Conservation (phyloP, 2,329 filamentous ascomycete genomes). For the Fusarium sp. region DNA sequence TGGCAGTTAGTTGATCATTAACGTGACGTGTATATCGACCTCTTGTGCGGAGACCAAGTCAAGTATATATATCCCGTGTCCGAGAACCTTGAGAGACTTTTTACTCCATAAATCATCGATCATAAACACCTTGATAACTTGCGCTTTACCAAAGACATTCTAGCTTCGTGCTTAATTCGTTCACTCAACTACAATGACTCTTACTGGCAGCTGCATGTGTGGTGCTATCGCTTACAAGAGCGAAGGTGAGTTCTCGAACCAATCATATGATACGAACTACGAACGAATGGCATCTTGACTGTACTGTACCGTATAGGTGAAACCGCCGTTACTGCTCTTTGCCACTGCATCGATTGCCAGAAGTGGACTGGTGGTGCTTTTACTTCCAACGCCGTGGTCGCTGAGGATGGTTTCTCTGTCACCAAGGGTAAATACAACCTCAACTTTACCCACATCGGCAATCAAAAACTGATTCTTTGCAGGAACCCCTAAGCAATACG, state of each 20-base stretch:
- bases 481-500: slow-evolving; percentile 63
- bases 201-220: slow-evolving; percentile 55
- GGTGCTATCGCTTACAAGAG: slow-evolving; percentile 54
- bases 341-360: slow-evolving; percentile 67
- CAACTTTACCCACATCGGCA: fast-evolving
- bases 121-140: slow-evolving; percentile 33
- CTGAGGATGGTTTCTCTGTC: slow-evolving; percentile 61
- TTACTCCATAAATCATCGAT: slow-evolving; percentile 27
- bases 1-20: not conserved
- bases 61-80: slow-evolving; percentile 39
- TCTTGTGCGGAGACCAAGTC: slow-evolving; percentile 1
- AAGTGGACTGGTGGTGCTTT: slow-evolving; percentile 69
- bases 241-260: slow-evolving; percentile 46
- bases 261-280: not conserved
- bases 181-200: slow-evolving; percentile 33
- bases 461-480: not conserved
- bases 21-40: slow-evolving; percentile 11
- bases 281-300: slow-evolving; percentile 10
- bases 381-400: slow-evolving; percentile 67
- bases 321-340: slow-evolving; percentile 60
- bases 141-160: slow-evolving; percentile 21
- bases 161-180: slow-evolving; percentile 16
- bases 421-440: slow-evolving; percentile 60
- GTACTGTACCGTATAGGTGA: slow-evolving; percentile 53
- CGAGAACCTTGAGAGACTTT: slow-evolving; percentile 43